Conservation (phyloP, 306 rosid species). For the Phaseolus lunatus region DNA sequence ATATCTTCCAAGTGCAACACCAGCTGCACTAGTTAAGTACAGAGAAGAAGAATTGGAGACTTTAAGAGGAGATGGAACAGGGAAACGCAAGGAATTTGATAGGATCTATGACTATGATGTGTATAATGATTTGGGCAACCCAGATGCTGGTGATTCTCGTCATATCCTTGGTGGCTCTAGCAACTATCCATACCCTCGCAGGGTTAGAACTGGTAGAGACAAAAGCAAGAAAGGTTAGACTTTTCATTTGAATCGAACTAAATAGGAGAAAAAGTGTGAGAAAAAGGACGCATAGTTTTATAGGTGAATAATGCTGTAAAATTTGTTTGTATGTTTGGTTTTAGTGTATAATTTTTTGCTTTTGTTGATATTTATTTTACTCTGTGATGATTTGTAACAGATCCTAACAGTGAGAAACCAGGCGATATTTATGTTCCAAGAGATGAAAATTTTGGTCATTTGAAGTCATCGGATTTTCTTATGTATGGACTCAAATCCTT, state of each 20-base stretch:
- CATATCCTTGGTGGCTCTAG: slow-evolving; percentile 77
- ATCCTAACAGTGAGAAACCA: background rate
- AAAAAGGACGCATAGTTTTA: too few relatives aligned
- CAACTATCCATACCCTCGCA: slow-evolving; percentile 74
- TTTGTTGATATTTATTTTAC: too few relatives aligned
- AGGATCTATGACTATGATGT: background rate
- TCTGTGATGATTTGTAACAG: background rate
- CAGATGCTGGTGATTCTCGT: slow-evolving; percentile 56
- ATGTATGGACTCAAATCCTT: background rate
- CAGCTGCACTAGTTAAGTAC: slow-evolving; percentile 27
- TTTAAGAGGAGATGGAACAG: slow-evolving; percentile 50
- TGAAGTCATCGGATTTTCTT: background rate
- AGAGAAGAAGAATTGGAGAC: slow-evolving; percentile 41
- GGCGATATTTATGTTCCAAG: background rate
- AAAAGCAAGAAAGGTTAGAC: slow-evolving; percentile 58
- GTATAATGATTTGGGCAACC: slow-evolving; percentile 47
- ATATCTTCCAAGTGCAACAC: slow-evolving; percentile 43
- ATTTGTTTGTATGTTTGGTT: too few relatives aligned
- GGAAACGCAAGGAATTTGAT: background rate
- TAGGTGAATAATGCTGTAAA: too few relatives aligned
- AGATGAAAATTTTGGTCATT: background rate
- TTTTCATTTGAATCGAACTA: background rate
- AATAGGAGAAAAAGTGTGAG: too few relatives aligned
- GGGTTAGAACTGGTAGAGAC: slow-evolving; percentile 80
- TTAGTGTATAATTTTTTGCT: too few relatives aligned